Percentiles rank a stretch among this genome's conserved stretches.
phyloP scores from a whole-genome alignment of 768 basidiomycete genomes.

The Tulasnella sp. region DNA sequence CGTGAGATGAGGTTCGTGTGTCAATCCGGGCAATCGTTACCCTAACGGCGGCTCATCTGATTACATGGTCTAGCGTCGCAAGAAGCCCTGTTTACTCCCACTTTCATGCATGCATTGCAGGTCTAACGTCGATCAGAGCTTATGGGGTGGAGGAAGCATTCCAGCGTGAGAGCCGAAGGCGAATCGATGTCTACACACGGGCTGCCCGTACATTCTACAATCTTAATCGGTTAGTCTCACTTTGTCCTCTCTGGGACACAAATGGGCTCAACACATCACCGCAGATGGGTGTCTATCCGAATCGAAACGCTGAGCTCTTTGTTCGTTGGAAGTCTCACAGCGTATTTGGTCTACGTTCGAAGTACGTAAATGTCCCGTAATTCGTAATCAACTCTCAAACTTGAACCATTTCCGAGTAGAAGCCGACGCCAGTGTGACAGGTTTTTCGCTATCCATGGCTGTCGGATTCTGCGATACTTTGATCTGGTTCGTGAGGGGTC shows the following conservation, averaged over 20 bases:
- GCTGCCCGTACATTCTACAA: slow-evolving; percentile 40
- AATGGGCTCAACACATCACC: too few relatives aligned
- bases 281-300: slow-evolving; percentile 38
- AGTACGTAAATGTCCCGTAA: too few relatives aligned
- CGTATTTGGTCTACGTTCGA: neutral
- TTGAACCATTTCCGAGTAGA: too few relatives aligned
- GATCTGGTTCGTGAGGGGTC: slow-evolving; percentile 35
- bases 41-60: too few relatives aligned
- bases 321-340: slow-evolving; percentile 43
- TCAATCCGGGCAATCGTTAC: too few relatives aligned
- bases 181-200: slow-evolving; percentile 44
- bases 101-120: slow-evolving; percentile 28
- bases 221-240: slow-evolving; percentile 37
- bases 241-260: neutral
- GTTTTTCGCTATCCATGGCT: slow-evolving; percentile 34
- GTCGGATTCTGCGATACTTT: slow-evolving; percentile 48
- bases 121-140: slow-evolving; percentile 28
- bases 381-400: too few relatives aligned
- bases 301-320: slow-evolving; percentile 50
- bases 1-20: slow-evolving; percentile 29
- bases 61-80: too few relatives aligned
- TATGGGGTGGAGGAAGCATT: slow-evolving; percentile 28
- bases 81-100: slow-evolving; percentile 27
- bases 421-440: slow-evolving; percentile 34
- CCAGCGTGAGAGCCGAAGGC: slow-evolving; percentile 27